phyloP scores from a whole-genome alignment of 2,329 filamentous ascomycete genomes.

The Fusarium compactum region DNA sequence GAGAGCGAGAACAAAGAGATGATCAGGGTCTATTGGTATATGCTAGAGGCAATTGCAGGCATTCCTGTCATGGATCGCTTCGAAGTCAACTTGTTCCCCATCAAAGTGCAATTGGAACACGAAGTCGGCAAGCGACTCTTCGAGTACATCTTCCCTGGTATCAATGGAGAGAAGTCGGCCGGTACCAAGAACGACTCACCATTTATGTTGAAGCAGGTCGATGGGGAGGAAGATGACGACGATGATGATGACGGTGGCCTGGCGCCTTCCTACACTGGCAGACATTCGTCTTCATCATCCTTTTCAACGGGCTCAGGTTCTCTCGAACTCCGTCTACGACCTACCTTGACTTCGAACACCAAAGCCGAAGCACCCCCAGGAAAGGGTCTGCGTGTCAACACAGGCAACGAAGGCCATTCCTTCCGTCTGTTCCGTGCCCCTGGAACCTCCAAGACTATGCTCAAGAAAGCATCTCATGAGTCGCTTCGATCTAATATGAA shows the following conservation, averaged over 20 bases:
- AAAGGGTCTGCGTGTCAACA: slow-evolving; percentile 64
- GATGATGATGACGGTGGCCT: slow-evolving; percentile 55
- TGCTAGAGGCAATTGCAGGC: slow-evolving; percentile 97
- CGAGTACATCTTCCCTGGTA: slow-evolving; percentile 95
- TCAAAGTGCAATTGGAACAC: slow-evolving; percentile 92
- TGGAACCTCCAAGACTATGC: slow-evolving; percentile 58
- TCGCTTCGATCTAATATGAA: slow-evolving; percentile 62
- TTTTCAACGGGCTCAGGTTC: slow-evolving; percentile 76
- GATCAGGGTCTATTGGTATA: slow-evolving; percentile 96
- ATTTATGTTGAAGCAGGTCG: slow-evolving; percentile 62
- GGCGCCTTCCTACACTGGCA: slow-evolving; percentile 55
- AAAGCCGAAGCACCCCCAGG: slow-evolving; percentile 52
- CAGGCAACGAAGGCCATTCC: slow-evolving; percentile 60
- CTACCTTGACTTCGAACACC: slow-evolving; percentile 77
- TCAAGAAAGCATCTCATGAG: slow-evolving; percentile 68
- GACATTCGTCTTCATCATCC: slow-evolving; percentile 57
- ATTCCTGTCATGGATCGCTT: slow-evolving; percentile 98
- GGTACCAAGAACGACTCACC: slow-evolving; percentile 70
- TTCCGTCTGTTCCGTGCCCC: slow-evolving; percentile 65
- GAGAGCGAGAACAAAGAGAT: slow-evolving; percentile 75
- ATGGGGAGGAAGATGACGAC: slow-evolving; percentile 63
- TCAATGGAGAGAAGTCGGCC: slow-evolving; percentile 66
- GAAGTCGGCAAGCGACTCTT: slow-evolving; percentile 94
- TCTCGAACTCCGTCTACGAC: slow-evolving; percentile 83
- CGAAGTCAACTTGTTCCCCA: slow-evolving; percentile 90